Evolutionary conservation across 768 basidiomycete species (phyloP).

Genomic region (Mycena epipterygia): DNA sequence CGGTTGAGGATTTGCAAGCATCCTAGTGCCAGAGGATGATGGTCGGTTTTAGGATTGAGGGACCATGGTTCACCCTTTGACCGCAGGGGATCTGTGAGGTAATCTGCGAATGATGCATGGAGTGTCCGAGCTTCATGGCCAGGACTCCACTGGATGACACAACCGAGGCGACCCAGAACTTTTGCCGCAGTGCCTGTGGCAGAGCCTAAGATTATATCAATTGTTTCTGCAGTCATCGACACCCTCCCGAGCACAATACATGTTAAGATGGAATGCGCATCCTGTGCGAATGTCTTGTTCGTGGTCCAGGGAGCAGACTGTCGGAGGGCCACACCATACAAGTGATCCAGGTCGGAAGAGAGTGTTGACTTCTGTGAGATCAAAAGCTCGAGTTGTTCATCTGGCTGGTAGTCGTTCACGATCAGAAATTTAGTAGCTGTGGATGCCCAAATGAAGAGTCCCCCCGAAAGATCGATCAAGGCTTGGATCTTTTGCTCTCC

Average conservation of each 20-base stretch:
- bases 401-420: not conserved
- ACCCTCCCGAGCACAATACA: not conserved
- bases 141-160: not conserved
- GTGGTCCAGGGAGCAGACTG: not conserved
- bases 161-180: not conserved
- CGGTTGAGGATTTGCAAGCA: not conserved
- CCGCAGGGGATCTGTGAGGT: not conserved
- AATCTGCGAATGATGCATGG: not conserved
- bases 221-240: not conserved
- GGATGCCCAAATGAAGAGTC: not conserved
- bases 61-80: not conserved
- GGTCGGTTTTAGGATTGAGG: not conserved
- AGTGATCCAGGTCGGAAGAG: no score
- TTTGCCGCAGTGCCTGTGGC: not conserved
- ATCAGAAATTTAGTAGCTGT: not conserved
- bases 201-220: not conserved
- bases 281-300: not conserved
- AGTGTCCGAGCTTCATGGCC: not conserved
- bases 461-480: not conserved
- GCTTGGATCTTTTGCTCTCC: not conserved
- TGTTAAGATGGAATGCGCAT: no score
- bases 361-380: no score
- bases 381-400: not conserved
- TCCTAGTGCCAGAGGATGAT: not conserved
- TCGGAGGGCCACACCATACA: no score